Evolutionary conservation across 192 early-diverging fungal genomes (phyloP).

Genomic region (Rhizophagus sp.): DNA sequence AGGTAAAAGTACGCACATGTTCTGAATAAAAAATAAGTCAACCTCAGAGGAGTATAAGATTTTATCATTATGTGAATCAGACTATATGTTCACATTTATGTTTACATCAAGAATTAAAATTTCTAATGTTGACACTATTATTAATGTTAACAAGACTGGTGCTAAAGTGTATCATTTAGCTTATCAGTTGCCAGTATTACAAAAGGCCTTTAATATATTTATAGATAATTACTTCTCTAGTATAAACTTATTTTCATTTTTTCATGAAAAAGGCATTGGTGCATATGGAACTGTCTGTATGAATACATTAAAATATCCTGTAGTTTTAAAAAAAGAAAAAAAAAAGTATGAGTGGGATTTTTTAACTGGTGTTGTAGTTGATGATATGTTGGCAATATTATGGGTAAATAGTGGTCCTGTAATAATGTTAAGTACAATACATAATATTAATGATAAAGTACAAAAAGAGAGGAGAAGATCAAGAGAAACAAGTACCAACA

Average conservation of each 20-base stretch:
- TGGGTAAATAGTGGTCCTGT: conserved; percentile 30
- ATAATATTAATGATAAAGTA: conserved; percentile 13
- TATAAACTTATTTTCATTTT: conserved; percentile 29
- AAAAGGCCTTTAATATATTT: conserved; percentile 26
- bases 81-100: conserved; percentile 20
- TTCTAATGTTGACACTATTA: conserved; percentile 6
- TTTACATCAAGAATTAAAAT: conserved; percentile 16
- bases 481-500: conserved; percentile 28
- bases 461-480: conserved; percentile 1
- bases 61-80: conserved; percentile 31
- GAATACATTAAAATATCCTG: conserved; percentile 15
- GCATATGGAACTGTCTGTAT: conserved; percentile 26
- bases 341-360: conserved; percentile 13
- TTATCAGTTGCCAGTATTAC: neutral
- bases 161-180: conserved; percentile 28
- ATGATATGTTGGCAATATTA: conserved; percentile 22
- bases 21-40: conserved; percentile 27
- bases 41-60: conserved; percentile 38
- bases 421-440: conserved; percentile 32
- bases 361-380: conserved; percentile 5
- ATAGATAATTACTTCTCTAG: conserved; percentile 42
- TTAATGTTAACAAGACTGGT: conserved; percentile 1
- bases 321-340: conserved; percentile 2
- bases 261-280: conserved; percentile 17
- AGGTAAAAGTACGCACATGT: too few species aligned